Conservation (phyloP, 2,329 filamentous ascomycete species). For the Alternaria triticimaculans region DNA sequence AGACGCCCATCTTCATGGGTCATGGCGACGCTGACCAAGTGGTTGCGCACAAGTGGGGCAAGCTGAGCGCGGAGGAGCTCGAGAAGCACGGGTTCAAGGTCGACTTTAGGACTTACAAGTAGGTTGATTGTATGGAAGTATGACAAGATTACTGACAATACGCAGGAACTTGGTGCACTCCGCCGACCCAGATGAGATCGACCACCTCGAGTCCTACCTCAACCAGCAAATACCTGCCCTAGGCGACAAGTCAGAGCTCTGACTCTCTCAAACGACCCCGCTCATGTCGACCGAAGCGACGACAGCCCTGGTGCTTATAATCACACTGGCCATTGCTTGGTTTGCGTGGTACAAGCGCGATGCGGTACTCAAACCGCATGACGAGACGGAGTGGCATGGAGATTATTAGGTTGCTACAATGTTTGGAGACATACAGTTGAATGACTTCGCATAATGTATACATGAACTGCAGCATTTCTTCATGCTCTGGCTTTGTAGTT, state of each 20-base stretch:
- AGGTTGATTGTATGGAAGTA: conserved; percentile 36
- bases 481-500: no score
- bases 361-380: neutral
- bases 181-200: conserved; percentile 77
- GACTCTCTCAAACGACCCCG: conserved; percentile 28
- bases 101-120: conserved; percentile 78
- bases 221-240: conserved; percentile 59
- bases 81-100: conserved; percentile 75
- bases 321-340: conserved; percentile 34
- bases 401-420: neutral
- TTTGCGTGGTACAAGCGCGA: conserved; percentile 33
- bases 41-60: conserved; percentile 72
- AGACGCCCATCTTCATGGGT: conserved; percentile 86
- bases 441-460: neutral
- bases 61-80: conserved; percentile 70
- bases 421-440: neutral
- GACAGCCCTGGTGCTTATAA: conserved; percentile 33
- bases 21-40: conserved; percentile 82
- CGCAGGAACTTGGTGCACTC: conserved; percentile 74
- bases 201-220: conserved; percentile 76
- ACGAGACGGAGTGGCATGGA: neutral
- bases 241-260: conserved; percentile 46
- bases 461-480: no score
- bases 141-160: conserved; percentile 11
- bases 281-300: conserved; percentile 15